These are phyloP conservation scores for Arthroderma sp. DNA, from an alignment of 2,329 filamentous ascomycete genomes.

Conservation along the genomic window DNA sequence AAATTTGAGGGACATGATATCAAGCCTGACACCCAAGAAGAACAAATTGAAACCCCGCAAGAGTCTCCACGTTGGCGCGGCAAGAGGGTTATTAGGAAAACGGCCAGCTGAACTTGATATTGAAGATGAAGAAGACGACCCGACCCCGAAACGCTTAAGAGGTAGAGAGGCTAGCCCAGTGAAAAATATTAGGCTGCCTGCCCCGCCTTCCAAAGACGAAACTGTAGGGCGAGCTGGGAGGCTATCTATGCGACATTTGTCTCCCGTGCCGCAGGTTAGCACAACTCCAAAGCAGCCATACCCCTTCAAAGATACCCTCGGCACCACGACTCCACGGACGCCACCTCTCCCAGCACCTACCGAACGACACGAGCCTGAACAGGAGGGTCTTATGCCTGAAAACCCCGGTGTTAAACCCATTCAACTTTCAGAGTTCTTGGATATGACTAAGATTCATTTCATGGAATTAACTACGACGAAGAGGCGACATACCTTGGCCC, in stretches of 20 bases:
- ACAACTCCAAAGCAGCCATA: slow-evolving; percentile 16
- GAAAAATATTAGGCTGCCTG: slow-evolving; percentile 58
- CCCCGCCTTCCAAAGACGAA: slow-evolving; percentile 55
- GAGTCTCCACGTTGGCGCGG: slow-evolving; percentile 63
- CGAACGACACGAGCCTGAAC: not conserved
- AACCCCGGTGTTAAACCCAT: slow-evolving; percentile 41
- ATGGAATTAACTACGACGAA: slow-evolving; percentile 98
- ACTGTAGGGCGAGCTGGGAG: slow-evolving; percentile 45
- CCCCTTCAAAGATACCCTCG: slow-evolving; percentile 15
- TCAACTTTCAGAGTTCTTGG: slow-evolving; percentile 80
- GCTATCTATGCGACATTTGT: slow-evolving; percentile 34
- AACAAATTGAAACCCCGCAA: slow-evolving; percentile 54
- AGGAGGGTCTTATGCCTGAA: not conserved
- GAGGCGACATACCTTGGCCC: slow-evolving; percentile 67
- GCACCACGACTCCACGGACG: no score
- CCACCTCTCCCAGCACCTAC: no score
- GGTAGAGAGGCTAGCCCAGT: slow-evolving; percentile 62
- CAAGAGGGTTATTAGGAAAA: slow-evolving; percentile 60
- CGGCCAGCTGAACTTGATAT: slow-evolving; percentile 58
- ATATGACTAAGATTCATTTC: slow-evolving; percentile 92
- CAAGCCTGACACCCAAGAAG: slow-evolving; percentile 64
- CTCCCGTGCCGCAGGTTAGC: slow-evolving; percentile 18
- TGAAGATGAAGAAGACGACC: slow-evolving; percentile 44
- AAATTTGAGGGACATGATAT: slow-evolving; percentile 64
- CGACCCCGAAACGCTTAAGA: slow-evolving; percentile 51